Evolutionary conservation across 345 rosid genomes (phyloP), one percentile per base, ranked within the genome.

Genomic region (Eucalyptus tenuipes): DNA sequence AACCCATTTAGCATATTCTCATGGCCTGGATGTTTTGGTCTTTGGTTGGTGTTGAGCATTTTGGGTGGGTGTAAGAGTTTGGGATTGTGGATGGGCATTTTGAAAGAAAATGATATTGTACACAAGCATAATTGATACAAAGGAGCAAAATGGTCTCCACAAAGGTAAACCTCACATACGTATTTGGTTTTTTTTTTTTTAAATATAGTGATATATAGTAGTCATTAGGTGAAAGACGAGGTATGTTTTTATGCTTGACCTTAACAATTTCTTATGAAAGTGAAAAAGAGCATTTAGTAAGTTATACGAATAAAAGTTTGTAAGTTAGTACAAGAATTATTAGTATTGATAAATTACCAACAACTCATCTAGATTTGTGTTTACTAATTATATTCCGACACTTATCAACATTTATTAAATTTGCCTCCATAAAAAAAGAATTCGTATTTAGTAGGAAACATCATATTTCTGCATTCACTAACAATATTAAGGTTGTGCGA

Each of bases 301-400:
- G 27, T 55, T 22, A 55, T 0, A 25, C 15, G 27, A 5, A 59
- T 59, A 59, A 59, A 59, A 59, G 1, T 59, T 59, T 59, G 1
- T 59, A 59, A 25, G 66, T 59, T 25, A 25, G 7, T 27, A 59
- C 66, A 27, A 59, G 11, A 57, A 24, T 57, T 25, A 10, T 0
- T 24, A 57, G 64, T 24, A 25, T 57, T 4, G 29, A 57, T 10
- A 25, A 5, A 24, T 57, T 5, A 24, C 66, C 66, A 57, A 12
- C 66, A 57, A 57, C 0, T 57, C 66, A 57, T 27, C 66, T 57
- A 57, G 2, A 57, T 24, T 57, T 25, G 0, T 25, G 0, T 25
- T 57, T 57, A 24, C 66, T 57, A 25, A 0, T 57, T 0, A 57
- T 0, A 0, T 57, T 57, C 0, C 7, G 15, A 10, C n/a, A 10